Conservation (phyloP, 257 asterid species). For the Primulina huaijiensis region DNA sequence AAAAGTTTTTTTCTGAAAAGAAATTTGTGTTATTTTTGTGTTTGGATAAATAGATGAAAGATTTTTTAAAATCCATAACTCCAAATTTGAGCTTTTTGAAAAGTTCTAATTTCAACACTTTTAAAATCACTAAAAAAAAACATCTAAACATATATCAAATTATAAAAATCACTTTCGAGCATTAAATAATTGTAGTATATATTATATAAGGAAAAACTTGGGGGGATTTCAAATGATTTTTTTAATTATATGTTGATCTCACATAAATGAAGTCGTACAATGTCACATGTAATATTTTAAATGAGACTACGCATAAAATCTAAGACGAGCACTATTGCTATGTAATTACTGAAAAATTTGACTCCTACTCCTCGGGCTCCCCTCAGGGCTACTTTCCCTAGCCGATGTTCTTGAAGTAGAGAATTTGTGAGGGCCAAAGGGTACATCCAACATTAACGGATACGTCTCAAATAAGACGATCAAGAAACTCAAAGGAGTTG, state of each 20-base stretch:
- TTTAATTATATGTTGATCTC: not conserved
- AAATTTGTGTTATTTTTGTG: too few relatives aligned
- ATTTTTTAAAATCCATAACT: too few relatives aligned
- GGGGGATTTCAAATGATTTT: not conserved
- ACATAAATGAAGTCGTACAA: not conserved
- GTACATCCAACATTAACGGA: slow-evolving; percentile 52
- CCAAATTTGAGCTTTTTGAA: too few relatives aligned
- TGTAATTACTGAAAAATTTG: not conserved
- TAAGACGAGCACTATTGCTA: not conserved
- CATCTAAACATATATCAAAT: too few relatives aligned
- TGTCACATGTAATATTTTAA: not conserved
- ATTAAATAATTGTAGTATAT: too few relatives aligned
- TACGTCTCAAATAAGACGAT: slow-evolving; percentile 54
- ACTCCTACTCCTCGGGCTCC: slow-evolving; percentile 22
- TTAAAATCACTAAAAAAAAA: too few relatives aligned
- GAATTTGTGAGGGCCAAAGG: slow-evolving; percentile 63
- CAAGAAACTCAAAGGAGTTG: slow-evolving; percentile 72
- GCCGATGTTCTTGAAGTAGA: slow-evolving; percentile 56
- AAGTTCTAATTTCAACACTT: too few relatives aligned
- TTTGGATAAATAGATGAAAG: too few relatives aligned
- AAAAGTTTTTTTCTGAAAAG: too few relatives aligned
- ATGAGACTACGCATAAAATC: not conserved
- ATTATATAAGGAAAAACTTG: too few relatives aligned
- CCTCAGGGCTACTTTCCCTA: slow-evolving; percentile 67
- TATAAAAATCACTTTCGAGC: not conserved